These are phyloP conservation scores for Cryptomeria japonica DNA, from an alignment of 75 land plant species.

Conservation along the genomic window DNA sequence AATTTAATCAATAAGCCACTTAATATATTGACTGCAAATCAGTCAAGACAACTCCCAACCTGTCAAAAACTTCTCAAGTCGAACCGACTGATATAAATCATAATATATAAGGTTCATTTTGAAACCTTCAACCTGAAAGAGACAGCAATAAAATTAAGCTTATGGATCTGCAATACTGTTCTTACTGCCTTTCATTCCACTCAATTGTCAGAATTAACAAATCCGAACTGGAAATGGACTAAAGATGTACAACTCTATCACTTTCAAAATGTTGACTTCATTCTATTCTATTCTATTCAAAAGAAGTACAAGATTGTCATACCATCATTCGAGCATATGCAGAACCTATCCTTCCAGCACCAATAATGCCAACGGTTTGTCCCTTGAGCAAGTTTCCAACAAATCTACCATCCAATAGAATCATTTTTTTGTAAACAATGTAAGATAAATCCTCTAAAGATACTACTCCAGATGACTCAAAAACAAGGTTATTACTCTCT, in stretches of 20 bases:
- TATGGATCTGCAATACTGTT: neutral
- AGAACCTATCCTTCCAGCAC: conserved; percentile 98
- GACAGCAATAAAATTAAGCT: neutral
- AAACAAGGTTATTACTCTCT: neutral
- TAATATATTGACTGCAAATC: neutral
- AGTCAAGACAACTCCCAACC: conserved; percentile 35
- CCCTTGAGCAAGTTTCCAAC: conserved; percentile 95
- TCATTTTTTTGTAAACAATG: neutral
- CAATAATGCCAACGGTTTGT: conserved; percentile 98
- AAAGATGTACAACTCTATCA: neutral
- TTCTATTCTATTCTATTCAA: neutral
- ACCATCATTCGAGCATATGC: conserved; percentile 99
- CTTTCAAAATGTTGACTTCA: neutral
- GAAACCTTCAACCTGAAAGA: conserved; percentile 87
- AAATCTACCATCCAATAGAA: conserved; percentile 44
- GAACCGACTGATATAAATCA: conserved; percentile 86
- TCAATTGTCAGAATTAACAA: neutral
- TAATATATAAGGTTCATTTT: conserved; percentile 98
- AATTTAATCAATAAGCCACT: neutral
- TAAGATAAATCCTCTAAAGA: conserved; percentile 3
- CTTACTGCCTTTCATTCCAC: neutral
- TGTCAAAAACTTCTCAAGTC: conserved; percentile 95
- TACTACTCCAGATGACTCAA: neutral
- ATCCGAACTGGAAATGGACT: neutral
- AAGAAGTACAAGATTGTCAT: conserved; percentile 3